phyloP scores from a whole-genome alignment of 768 basidiomycete species.

The Psilocybe azurescens region DNA sequence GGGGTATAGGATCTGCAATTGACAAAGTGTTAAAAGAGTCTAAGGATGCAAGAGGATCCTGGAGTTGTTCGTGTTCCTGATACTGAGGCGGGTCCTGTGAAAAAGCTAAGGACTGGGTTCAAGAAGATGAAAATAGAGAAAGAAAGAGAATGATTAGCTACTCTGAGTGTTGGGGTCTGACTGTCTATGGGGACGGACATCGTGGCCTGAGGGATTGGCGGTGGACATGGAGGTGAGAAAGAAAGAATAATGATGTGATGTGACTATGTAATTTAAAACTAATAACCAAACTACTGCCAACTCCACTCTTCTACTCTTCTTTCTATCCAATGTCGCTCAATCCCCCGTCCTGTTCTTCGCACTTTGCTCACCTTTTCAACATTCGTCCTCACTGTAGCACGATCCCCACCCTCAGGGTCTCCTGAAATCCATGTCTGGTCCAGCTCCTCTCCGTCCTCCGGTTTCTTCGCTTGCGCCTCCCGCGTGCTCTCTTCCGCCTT shows the following conservation, averaged over 20 bases:
- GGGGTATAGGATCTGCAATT: conserved; percentile 39
- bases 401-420: neutral
- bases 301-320: conserved; percentile 65
- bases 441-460: conserved; percentile 44
- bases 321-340: conserved; percentile 45
- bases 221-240: conserved; percentile 33
- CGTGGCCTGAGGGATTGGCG: conserved; percentile 30
- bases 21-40: conserved; percentile 60
- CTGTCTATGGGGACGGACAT: conserved; percentile 25
- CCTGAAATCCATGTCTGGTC: conserved; percentile 31
- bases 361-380: conserved; percentile 20
- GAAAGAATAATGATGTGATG: conserved; percentile 9
- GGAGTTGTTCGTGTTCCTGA: conserved; percentile 30
- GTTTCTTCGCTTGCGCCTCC: conserved; percentile 5
- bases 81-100: conserved; percentile 40
- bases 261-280: conserved; percentile 7
- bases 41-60: conserved; percentile 49
- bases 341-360: conserved; percentile 36
- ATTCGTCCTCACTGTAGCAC: neutral
- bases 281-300: conserved; percentile 43
- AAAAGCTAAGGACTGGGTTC: conserved; percentile 43
- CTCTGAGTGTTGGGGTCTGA: conserved; percentile 8
- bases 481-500: conserved; percentile 44
- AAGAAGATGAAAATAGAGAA: conserved; percentile 16
- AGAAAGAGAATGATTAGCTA: conserved; percentile 15